phyloP scores from a whole-genome alignment of 306 rosid genomes.

The Mimosa pudica region DNA sequence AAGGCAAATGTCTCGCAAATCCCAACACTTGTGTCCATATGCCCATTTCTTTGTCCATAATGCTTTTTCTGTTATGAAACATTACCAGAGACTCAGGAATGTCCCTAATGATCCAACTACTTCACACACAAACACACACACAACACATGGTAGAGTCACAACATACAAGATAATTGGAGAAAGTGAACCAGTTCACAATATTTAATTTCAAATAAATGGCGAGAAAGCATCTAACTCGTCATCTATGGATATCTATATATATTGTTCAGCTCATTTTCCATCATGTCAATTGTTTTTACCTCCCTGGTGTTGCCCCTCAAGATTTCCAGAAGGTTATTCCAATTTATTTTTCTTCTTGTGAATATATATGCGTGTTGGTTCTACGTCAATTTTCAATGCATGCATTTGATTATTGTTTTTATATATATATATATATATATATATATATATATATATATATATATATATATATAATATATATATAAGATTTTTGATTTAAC shows the following conservation, averaged over 20 bases:
- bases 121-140: not conserved
- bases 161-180: constrained; percentile 12
- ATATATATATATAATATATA: not conserved
- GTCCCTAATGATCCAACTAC: not conserved
- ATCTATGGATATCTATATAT: constrained; percentile 56
- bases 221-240: constrained; percentile 61
- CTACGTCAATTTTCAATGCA: constrained; percentile 31
- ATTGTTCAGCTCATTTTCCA: constrained; percentile 47
- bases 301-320: constrained; percentile 86
- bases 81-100: not conserved
- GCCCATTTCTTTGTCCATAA: not conserved
- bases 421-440: not conserved
- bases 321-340: constrained; percentile 57
- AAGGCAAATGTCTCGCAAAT: constrained; percentile 9
- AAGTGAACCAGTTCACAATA: constrained; percentile 31
- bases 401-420: not conserved
- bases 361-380: not conserved
- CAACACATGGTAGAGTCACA: not conserved
- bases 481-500: not conserved
- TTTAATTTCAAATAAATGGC: constrained; percentile 71
- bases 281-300: constrained; percentile 63
- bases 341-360: not conserved
- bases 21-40: constrained; percentile 20
- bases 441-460: not conserved
- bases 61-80: constrained; percentile 1